Base-by-base conservation (phyloP, 2,329 filamentous ascomycete species). In the Microdochium bolleyi region DNA sequence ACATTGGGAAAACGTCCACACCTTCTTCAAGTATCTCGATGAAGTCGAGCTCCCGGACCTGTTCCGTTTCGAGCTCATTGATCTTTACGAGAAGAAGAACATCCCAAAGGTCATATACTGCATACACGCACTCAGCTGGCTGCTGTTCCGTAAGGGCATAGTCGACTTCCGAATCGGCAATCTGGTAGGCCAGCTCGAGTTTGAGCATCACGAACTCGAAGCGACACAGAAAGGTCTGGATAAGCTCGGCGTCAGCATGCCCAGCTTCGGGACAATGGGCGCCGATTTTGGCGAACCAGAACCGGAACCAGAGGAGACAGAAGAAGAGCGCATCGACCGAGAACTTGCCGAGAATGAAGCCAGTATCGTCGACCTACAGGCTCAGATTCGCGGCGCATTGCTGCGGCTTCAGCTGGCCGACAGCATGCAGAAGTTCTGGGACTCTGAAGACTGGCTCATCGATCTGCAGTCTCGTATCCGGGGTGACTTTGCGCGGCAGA, bases 101-200 rank as follows among this genome's bases (percentile, higher is more conserved):
- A 95, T 97, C 1, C 94, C 94, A 3, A 99, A 97, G 69, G 95
- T 97, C 66, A 99, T 99, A 56, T 95, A 99, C 73, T 99, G 94
- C 66, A 94, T 99, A 51, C 94, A 99, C 64, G 94, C 94, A 0
- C 76, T 99, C 19, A 97, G 92, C 67, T 99, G 92, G 91, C 78
- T 99, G n/a, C 77, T 99, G 11, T 96, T 89, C 70, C 87, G 94
- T 49, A 94, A 96, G 67, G 92, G 94, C 1, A 90, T 97, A 57
- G 88, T 97, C 38, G 87, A 92, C 64, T 97, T 99, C 69, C 85
- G 92, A 9, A 99, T 99, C 63, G 94, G 92, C 16, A 99, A 99
- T 63, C 77, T 99, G 46, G 90, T 99, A 53, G 94, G 94, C 32
- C 92, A 99, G 66, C 81, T 99, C 3, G 89, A 97, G 66, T 99